These are phyloP conservation scores for Didymella pinodella DNA, from an alignment of 2,329 filamentous ascomycete genomes.

Conservation along the genomic window DNA sequence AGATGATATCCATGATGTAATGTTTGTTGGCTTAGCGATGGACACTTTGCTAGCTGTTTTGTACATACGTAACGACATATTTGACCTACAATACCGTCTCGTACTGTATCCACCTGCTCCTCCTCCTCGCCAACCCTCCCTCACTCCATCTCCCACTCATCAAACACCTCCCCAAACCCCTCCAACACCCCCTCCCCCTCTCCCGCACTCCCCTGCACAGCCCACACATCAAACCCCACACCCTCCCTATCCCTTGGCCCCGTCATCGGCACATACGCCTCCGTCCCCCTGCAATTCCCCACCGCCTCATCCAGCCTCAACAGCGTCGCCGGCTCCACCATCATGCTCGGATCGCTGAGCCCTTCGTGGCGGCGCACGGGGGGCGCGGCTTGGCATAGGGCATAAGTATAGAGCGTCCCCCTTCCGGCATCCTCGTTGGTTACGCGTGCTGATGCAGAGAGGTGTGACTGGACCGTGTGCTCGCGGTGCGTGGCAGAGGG, in stretches of 20 bases:
- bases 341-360: slow-evolving; percentile 22
- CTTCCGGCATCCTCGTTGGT: no score
- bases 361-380: slow-evolving; percentile 23
- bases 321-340: slow-evolving; percentile 1
- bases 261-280: slow-evolving; percentile 27
- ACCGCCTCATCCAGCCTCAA: slow-evolving; percentile 32
- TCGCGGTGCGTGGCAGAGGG: neutral
- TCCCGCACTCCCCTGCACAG: slow-evolving; percentile 4
- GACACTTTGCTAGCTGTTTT: neutral
- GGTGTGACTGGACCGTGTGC: neutral
- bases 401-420: slow-evolving; percentile 5
- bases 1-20: slow-evolving; percentile 35
- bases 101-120: no score
- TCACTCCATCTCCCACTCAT: slow-evolving; percentile 15
- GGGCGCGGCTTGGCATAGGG: slow-evolving; percentile 26
- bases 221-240: slow-evolving; percentile 32
- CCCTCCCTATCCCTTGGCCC: slow-evolving; percentile 16
- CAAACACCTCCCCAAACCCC: slow-evolving; percentile 19
- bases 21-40: slow-evolving; percentile 16
- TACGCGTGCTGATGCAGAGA: neutral
- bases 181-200: neutral
- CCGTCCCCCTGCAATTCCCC: slow-evolving; percentile 20
- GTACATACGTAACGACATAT: slow-evolving; percentile 5
- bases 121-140: neutral
- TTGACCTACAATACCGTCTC: neutral